phyloP scores from a whole-genome alignment of 495 filamentous ascomycete species.

The Trichoderma asperelloides region DNA sequence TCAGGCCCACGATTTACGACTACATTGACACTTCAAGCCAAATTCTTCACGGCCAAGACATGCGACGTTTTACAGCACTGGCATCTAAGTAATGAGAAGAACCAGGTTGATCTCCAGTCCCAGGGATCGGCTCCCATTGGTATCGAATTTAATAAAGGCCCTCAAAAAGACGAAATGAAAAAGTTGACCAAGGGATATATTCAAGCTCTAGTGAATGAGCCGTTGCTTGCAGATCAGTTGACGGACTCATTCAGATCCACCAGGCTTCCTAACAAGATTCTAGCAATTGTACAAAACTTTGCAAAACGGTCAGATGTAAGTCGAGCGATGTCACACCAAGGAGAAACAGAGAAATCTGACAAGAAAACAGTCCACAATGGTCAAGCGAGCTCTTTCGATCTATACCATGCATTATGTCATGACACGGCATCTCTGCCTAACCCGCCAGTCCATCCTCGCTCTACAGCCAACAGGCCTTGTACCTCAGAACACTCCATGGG shows the following conservation, averaged over 20 bases:
- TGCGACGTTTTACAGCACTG: slow-evolving; percentile 37
- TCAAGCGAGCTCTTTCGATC: slow-evolving; percentile 36
- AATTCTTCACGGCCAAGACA: slow-evolving; percentile 38
- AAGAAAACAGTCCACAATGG: slow-evolving; percentile 23
- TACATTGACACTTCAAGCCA: slow-evolving; percentile 29
- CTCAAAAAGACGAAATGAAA: slow-evolving; percentile 31
- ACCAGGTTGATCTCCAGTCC: slow-evolving; percentile 27
- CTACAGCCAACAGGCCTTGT: slow-evolving; percentile 26
- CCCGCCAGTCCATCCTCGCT: slow-evolving; percentile 24
- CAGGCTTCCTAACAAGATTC: slow-evolving; percentile 29
- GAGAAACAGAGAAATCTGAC: background rate
- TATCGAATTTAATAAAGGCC: slow-evolving; percentile 25
- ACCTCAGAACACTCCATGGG: slow-evolving; percentile 28
- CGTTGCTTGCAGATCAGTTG: slow-evolving; percentile 32
- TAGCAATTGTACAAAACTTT: slow-evolving; percentile 35
- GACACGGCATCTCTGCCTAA: slow-evolving; percentile 38
- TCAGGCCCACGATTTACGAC: slow-evolving; percentile 31
- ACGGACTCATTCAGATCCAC: slow-evolving; percentile 34
- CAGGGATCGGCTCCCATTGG: slow-evolving; percentile 35
- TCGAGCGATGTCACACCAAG: background rate
- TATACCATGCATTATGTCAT: slow-evolving; percentile 46
- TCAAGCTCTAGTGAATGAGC: slow-evolving; percentile 31
- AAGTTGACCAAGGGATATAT: slow-evolving; percentile 32
- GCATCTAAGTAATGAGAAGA: slow-evolving; percentile 24
- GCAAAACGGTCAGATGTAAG: slow-evolving; percentile 26